Base-by-base conservation (phyloP, 2,329 filamentous ascomycete species). In the Zalaria sp. region DNA sequence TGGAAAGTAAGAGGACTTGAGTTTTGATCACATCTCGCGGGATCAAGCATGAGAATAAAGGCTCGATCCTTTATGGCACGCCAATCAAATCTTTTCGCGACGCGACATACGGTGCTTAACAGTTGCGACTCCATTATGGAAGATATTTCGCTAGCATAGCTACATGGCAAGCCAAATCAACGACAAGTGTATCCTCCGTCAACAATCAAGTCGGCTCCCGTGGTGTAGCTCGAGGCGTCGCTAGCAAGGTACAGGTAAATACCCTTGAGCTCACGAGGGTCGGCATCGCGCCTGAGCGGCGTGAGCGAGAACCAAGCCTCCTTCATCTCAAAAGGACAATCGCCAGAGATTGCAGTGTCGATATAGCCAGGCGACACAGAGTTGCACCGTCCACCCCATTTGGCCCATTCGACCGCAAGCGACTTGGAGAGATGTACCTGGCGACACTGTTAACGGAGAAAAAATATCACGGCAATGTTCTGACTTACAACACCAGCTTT, bases 291-390 rank as follows among this genome's bases (percentile, higher is more conserved):
- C 38, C 73, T 40, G n/a, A 31, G 6, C 18, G 34, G 34, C 27
- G 37, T 32, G 34, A 41, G 35, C 5, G 28, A 27, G 28, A 36
- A 26, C 78, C 82, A 86, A 43, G 80, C 66, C 35, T 72, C 66
- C 69, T 82, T 82, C 2, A 72, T 77, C 49, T 82, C 79, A 5
- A 65, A 51, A 0, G 73, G 64, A 9, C 74, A 68, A 54, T 81
- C 83, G 50, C 67, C 62, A 9, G 75, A 74, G 48, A 86, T 77
- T 44, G 82, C 79, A 0, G 81, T 85, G 42, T 71, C 68, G 49
- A 85, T 83, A 56, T 83, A 84, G 11, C 82, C 80, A 0, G 81
- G 81, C 2, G 77, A 83, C 35, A 86, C 65, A 7, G 72, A 75
- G 58, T 86, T 86, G 18, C 18, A 18, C 18, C 18, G 18, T 18